Conservation (phyloP, 1,284 basidiomycete species). For the Rhodotorula glutinis region DNA sequence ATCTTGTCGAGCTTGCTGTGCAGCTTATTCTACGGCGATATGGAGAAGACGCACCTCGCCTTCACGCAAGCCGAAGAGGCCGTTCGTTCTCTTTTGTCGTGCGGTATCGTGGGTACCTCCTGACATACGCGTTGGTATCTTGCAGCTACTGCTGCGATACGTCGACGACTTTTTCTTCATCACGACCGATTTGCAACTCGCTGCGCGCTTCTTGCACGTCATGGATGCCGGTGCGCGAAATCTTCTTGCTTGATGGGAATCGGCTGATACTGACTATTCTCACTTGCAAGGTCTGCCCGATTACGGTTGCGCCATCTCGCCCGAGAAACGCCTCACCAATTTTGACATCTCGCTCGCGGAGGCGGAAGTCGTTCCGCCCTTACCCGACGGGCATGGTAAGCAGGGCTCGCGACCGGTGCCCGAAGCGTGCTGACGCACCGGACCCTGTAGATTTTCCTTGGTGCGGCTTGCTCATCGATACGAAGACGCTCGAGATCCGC, state of each 20-base stretch:
- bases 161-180: conserved; percentile 94
- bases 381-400: conserved; percentile 5
- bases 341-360: conserved; percentile 61
- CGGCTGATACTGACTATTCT: neutral
- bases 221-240: conserved; percentile 67
- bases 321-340: conserved; percentile 83
- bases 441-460: conserved; percentile 70
- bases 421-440: neutral
- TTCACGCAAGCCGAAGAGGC: conserved; percentile 62
- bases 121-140: too few species aligned
- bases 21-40: conserved; percentile 87
- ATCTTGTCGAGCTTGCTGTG: conserved; percentile 84
- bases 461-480: conserved; percentile 80
- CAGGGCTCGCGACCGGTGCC: too few species aligned
- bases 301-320: conserved; percentile 86
- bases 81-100: conserved; percentile 52
- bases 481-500: conserved; percentile 67
- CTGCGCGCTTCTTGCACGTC: conserved; percentile 66
- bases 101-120: too few species aligned
- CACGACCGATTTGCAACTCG: conserved; percentile 65
- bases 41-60: conserved; percentile 66
- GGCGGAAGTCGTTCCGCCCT: conserved; percentile 33
- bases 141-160: conserved; percentile 72
- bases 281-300: conserved; percentile 77
- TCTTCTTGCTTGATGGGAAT: neutral